Base-by-base conservation (phyloP, 306 rosid genomes). In the Quercus wislizeni region DNA sequence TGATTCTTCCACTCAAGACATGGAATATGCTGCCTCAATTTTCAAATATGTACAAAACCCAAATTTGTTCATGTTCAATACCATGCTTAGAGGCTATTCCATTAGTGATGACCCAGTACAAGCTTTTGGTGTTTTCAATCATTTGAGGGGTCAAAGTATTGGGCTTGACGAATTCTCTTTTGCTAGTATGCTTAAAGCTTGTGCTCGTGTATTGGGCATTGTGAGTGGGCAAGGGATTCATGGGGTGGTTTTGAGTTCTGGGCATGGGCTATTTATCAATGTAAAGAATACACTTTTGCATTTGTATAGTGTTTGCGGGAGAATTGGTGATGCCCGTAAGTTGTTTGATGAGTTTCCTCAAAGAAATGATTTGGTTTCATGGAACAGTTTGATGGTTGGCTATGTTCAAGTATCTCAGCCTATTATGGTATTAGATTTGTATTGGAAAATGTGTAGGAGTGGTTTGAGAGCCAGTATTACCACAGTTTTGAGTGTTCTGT, bases 341-440 rank as follows among this genome's bases (percentile, higher is more conserved):
- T 25, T 90, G 73, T 90, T 92, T 72, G 91, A 89, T 86, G 93
- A 90, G 15, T 78, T 82, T 74, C 80, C 90, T 61, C 76, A 85
- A 19, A 28, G 73, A 78, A 87, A 89, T 67, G 93, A 92, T 74
- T 51, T 83, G 85, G 87, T 92, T 17, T 85, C 93, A 5, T 92
- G 89, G 89, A 92, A 89, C 86, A 86, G 83, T 83, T 77, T 90
- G 82, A 85, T 90, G 91, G 88, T 88, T 55, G 93, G 93, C 65
- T 90, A 83, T 80, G 83, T 90, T 89, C 70, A 77, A 75, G 77
- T 68, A 21, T 85, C 86, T 56, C 78, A 85, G 79, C 86, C 87
- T 49, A 58, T 3, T 80, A 76, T 79, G 76, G 87, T 88, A 72
- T 82, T 86, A 28, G 86, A 78, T 23, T 78, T 90, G 77, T 90